Conservation (phyloP, 202 grass and related monocot species). For the Brachypodium distachyon region DNA sequence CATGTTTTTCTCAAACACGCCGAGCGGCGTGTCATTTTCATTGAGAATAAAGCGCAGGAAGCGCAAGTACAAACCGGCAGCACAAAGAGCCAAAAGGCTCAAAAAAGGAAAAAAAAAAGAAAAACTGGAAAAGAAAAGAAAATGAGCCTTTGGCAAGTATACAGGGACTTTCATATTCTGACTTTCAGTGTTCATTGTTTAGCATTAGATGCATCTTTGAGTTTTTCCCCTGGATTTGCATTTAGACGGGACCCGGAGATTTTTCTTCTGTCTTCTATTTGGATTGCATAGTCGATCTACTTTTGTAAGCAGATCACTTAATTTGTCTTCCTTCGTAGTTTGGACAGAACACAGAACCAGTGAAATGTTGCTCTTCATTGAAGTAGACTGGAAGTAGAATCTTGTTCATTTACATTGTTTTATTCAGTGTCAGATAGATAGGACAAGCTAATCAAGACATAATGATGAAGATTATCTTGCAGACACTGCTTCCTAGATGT, state of each 20-base stretch:
- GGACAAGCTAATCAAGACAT: not conserved
- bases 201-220: not conserved
- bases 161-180: not conserved
- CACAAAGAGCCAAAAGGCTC: no score
- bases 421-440: slow-evolving; percentile 1
- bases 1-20: no score
- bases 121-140: no score
- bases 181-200: not conserved
- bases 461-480: not conserved
- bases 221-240: not conserved
- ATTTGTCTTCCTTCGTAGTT: not conserved
- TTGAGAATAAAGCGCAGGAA: no score
- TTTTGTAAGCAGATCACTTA: not conserved
- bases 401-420: not conserved
- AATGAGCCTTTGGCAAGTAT: no score
- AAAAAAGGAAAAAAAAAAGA: no score
- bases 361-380: not conserved
- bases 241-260: not conserved
- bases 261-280: not conserved
- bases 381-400: not conserved
- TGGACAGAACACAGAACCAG: not conserved
- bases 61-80: no score
- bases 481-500: not conserved
- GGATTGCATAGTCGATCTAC: not conserved
- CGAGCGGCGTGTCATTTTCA: no score